phyloP scores from a whole-genome alignment of 345 rosid species.

The Acer saccharum region DNA sequence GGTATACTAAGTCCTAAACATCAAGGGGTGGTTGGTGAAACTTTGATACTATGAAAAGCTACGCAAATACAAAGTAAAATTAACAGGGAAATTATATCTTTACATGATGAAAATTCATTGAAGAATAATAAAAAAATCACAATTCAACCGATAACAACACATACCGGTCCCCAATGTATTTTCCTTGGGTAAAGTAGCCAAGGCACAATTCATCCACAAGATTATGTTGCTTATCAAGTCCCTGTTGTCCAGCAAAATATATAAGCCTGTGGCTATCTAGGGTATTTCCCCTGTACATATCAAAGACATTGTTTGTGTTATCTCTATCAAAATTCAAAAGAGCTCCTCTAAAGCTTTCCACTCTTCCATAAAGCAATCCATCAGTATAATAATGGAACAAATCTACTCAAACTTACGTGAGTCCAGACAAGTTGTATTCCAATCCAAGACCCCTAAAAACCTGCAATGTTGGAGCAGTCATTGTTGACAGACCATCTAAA shows the following conservation, averaged over 20 bases:
- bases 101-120: background rate
- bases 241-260: conserved; percentile 63
- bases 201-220: conserved; percentile 79
- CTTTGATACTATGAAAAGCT: background rate
- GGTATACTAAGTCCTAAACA: background rate
- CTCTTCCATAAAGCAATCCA: conserved; percentile 5
- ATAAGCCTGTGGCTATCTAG: conserved; percentile 91
- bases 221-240: conserved; percentile 66
- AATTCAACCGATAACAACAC: background rate
- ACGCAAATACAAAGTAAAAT: background rate
- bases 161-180: conserved; percentile 79
- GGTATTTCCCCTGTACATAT: conserved; percentile 62
- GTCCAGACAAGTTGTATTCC: conserved; percentile 78
- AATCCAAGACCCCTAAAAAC: conserved; percentile 65
- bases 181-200: conserved; percentile 91
- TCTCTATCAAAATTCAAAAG: background rate
- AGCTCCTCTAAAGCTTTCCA: background rate
- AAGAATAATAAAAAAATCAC: background rate
- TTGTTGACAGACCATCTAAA: background rate
- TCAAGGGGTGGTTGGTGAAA: background rate
- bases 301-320: conserved; percentile 14
- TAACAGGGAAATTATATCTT: background rate
- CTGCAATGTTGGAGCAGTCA: conserved; percentile 43
- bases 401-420: conserved; percentile 62
- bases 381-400: conserved; percentile 1